Conservation (phyloP, 2,329 filamentous ascomycete species). For the Penicillium olsonii region DNA sequence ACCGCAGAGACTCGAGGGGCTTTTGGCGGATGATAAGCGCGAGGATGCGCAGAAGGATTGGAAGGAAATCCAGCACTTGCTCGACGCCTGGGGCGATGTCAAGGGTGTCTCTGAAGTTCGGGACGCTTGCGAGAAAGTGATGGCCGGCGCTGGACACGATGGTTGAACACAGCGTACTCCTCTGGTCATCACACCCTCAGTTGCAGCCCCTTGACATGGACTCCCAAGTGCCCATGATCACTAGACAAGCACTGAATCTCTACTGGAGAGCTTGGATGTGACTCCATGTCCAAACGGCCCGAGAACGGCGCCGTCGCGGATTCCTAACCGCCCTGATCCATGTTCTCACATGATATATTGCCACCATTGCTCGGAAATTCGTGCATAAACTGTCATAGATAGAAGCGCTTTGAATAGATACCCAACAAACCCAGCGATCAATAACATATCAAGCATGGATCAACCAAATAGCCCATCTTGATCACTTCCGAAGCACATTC, state of each 20-base stretch:
- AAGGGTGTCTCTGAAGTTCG: conserved; percentile 46
- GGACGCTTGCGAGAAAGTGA: conserved; percentile 41
- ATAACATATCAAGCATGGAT: no score
- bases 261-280: no score
- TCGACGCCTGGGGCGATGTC: conserved; percentile 46
- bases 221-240: no score
- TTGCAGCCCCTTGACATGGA: not conserved
- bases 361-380: not conserved
- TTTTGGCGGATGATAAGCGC: conserved; percentile 40
- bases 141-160: conserved; percentile 28
- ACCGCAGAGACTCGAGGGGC: conserved; percentile 39
- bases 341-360: not conserved
- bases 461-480: conserved; percentile 3
- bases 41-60: conserved; percentile 47
- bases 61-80: conserved; percentile 39
- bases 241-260: no score
- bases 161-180: conserved; percentile 22
- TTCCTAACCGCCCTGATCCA: not conserved
- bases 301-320: not conserved
- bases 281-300: no score
- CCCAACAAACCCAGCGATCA: conserved; percentile 9
- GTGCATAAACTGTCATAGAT: conserved; percentile 2
- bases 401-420: conserved; percentile 12
- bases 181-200: not conserved
- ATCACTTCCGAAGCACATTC: conserved; percentile 36